phyloP scores from a whole-genome alignment of 352 stramenopile species.

The Saprolegnia diclina region DNA sequence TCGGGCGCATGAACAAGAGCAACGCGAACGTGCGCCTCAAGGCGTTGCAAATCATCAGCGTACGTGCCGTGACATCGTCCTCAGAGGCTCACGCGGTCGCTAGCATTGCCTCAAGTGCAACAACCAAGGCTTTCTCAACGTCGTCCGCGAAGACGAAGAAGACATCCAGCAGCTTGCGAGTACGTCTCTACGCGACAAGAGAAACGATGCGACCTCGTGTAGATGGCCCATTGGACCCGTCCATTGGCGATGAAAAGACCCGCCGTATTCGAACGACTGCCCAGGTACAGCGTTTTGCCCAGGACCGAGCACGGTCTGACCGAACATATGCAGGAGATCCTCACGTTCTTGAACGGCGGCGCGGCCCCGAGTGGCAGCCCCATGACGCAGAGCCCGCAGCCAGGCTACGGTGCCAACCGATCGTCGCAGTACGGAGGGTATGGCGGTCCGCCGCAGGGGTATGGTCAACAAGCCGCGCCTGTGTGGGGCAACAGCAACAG shows the following conservation, averaged over 20 bases:
- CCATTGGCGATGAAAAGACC: slow-evolving; percentile 79
- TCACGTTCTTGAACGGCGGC: background rate
- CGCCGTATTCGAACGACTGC: slow-evolving; percentile 73
- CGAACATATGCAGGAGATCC: background rate
- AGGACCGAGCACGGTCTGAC: background rate
- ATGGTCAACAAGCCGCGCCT: background rate
- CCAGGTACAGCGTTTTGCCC: slow-evolving; percentile 37
- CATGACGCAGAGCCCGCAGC: background rate
- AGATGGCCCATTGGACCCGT: slow-evolving; percentile 70
- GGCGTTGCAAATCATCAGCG: slow-evolving; percentile 77
- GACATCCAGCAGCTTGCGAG: slow-evolving; percentile 64
- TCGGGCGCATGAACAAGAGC: slow-evolving; percentile 66
- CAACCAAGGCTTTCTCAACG: slow-evolving; percentile 48
- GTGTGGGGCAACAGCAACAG: background rate
- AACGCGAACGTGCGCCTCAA: slow-evolving; percentile 85
- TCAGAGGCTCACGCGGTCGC: slow-evolving; percentile 14
- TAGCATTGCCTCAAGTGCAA: slow-evolving; percentile 78
- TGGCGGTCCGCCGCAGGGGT: background rate
- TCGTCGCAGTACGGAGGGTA: background rate
- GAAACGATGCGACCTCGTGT: slow-evolving; percentile 4
- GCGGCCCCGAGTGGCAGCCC: background rate
- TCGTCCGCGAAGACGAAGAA: slow-evolving; percentile 61
- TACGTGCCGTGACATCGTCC: slow-evolving; percentile 28
- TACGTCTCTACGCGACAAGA: slow-evolving; percentile 33
- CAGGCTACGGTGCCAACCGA: background rate